Base-by-base conservation (phyloP, 495 filamentous ascomycete genomes). In the Hypoxylon lenormandii region DNA sequence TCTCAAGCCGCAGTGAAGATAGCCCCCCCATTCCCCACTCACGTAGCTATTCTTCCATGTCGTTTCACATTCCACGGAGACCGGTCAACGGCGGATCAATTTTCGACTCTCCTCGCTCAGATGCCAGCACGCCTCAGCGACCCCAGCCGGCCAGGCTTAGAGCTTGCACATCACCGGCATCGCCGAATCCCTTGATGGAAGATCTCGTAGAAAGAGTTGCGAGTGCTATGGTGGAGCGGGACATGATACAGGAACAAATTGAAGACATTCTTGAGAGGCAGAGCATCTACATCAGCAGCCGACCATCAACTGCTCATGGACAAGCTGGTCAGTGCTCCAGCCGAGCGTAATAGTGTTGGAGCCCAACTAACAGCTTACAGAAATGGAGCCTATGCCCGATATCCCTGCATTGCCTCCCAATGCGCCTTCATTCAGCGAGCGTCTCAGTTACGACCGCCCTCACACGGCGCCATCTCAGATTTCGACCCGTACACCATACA, bases 181-280 rank as follows among this genome's bases (percentile, higher is more conserved):
- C 60, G 18, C 46, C 74, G n/a, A 60, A 52, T n/a, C 80, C 79
- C 3, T 72, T 70, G 50, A 76, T 78, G 51, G 78, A 80, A 37
- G 69, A 72, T 15, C 79, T 82, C 23, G 76, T 83, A 15, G 82
- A 84, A 63, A 77, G 84, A 53, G 82, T 87, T 56, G 84, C 83
- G 42, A 82, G 77, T 48, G 83, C 80, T 22, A 77, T 86, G 69
- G 60, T 85, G 43, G 84, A 86, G 70, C 82, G 80, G 65, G 82
- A 83, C 54, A 77, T 75, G 42, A 51, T 87, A 38, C 82, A 86
- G 66, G 79, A 78, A 23, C 78, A 85, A 52, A 85, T 87, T 59
- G 81, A 87, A 26, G 79, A 81, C 40, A 64, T 85, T 5, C 75
- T 86, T 7, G 84, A 86, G 73, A 78, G 83, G 19, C 82, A 84